A percentile compares a stretch with the other conserved stretches of the same genome.
phyloP scores from a whole-genome alignment of 176 grass and related monocot genomes.

The Aegilops speltoides region DNA sequence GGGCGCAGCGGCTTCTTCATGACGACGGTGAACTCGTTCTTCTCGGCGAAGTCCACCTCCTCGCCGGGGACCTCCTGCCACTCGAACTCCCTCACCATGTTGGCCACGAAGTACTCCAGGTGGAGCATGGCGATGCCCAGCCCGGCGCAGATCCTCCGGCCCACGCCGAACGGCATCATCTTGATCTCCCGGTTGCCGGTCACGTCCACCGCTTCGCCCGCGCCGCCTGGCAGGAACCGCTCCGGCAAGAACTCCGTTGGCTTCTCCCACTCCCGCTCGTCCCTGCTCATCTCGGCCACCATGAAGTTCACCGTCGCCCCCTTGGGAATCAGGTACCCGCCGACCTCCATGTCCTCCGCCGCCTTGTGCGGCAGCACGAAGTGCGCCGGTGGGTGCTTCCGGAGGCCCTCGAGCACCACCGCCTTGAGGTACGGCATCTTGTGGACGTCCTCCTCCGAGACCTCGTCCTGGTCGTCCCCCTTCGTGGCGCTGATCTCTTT shows the following conservation, averaged over 20 bases:
- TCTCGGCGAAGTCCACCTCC: slow-evolving; percentile 43
- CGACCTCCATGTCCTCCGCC: slow-evolving; percentile 36
- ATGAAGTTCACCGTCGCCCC: slow-evolving; percentile 41
- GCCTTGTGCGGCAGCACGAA: slow-evolving; percentile 41
- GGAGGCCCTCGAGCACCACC: slow-evolving; percentile 55
- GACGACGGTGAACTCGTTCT: slow-evolving; percentile 16
- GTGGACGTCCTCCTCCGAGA: slow-evolving; percentile 34
- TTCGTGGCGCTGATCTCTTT: slow-evolving; percentile 21
- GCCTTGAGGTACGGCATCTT: slow-evolving; percentile 55
- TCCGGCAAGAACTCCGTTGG: slow-evolving; percentile 52
- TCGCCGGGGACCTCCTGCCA: slow-evolving; percentile 26
- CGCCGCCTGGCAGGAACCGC: slow-evolving; percentile 43
- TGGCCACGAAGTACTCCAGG: slow-evolving; percentile 62
- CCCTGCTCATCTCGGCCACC: slow-evolving; percentile 42
- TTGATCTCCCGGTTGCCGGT: slow-evolving; percentile 49
- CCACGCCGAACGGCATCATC: slow-evolving; percentile 68
- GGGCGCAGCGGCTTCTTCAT: slow-evolving; percentile 19
- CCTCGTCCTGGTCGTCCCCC: neutral
- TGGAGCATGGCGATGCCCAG: slow-evolving; percentile 47
- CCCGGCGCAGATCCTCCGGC: slow-evolving; percentile 48
- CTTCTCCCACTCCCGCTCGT: slow-evolving; percentile 36
- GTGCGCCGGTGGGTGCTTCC: slow-evolving; percentile 53
- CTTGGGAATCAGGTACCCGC: slow-evolving; percentile 47
- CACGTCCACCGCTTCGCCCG: slow-evolving; percentile 40
- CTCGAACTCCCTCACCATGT: slow-evolving; percentile 39